Evolutionary conservation across 208 protist genomes (phyloP), one percentile per base, ranked within the genome.

Genomic region (Borovskyia barvae): DNA sequence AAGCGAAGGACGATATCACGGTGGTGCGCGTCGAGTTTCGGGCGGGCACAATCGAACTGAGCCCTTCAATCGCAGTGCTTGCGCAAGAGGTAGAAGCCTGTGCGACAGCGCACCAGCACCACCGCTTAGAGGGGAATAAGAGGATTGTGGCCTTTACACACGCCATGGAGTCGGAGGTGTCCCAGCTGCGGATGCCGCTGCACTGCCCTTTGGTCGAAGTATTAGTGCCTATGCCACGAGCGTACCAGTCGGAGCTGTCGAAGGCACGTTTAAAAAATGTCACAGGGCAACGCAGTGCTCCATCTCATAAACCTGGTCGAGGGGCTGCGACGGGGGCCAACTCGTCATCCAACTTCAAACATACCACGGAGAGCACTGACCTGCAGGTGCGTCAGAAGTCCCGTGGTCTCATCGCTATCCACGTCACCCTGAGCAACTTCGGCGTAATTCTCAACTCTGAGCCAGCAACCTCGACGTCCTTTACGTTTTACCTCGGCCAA

Each of bases 31-130:
- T 77, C 20, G 90, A 93, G 66, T 68, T 95, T 25, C 63, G 75
- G 12, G 78, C 75, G 1, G 78, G 73, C 12, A 66, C 72, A n/a
- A 83, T 95, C 20, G 80, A 84, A 52, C 47, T 95, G 49, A 77
- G 67, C 15, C 90, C 90, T 1, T 81, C 82, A 32, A 77, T 92
- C 46, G 67, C 74, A n/a, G 65, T 57, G 11, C 47, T 95, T 12
- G 77, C 81, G 14, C 71, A 75, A 19, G 90, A 93, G 42, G 84
- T 91, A 56, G 77, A 91, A 58, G 63, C 79, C 35, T 81, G 72
- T 35, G 77, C 59, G 14, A 37, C 30, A 0, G 29, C 68, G 20
- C 56, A 84, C 43, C 29, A 66, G 12, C 48, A 75, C 20, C 52
- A 61, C 29, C 53, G 72, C 7, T 4, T 42, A 17, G 59, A 66